Conservation (phyloP, 176 grass and related monocot species). For the Musa schizocarpa region DNA sequence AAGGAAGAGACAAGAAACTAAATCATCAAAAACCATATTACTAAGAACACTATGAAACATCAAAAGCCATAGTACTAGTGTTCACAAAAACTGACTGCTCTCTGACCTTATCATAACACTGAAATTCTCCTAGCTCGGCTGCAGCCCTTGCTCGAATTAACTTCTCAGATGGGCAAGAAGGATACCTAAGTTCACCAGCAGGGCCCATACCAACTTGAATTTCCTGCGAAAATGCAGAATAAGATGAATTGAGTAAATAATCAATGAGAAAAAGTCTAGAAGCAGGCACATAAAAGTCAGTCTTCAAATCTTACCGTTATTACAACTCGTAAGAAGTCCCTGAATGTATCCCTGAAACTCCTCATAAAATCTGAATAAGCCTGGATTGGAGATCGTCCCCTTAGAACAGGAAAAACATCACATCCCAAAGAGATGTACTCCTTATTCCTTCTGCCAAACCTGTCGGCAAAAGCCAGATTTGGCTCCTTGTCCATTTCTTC, state of each 20-base stretch:
- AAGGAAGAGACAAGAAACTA: conserved; percentile 9
- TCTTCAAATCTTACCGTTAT: conserved; percentile 47
- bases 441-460: conserved; percentile 49
- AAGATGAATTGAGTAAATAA: conserved; percentile 10
- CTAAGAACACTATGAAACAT: not conserved
- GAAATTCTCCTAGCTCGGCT: conserved; percentile 59
- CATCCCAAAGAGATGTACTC: conserved; percentile 77
- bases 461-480: conserved; percentile 62
- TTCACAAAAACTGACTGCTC: not conserved
- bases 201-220: conserved; percentile 83
- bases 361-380: conserved; percentile 88
- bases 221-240: conserved; percentile 32
- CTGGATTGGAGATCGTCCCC: conserved; percentile 60
- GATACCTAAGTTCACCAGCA: conserved; percentile 76
- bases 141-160: conserved; percentile 25
- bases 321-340: conserved; percentile 51
- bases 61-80: not conserved
- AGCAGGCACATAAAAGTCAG: conserved; percentile 13
- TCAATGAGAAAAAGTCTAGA: conserved; percentile 2
- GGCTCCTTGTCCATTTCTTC: conserved; percentile 63
- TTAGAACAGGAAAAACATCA: conserved; percentile 53
- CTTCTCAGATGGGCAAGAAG: conserved; percentile 52
- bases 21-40: conserved; percentile 14
- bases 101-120: conserved; percentile 72
- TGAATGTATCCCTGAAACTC: conserved; percentile 57